Conservation (phyloP, 176 grass and related monocot species). For the Oryza coarctata region DNA sequence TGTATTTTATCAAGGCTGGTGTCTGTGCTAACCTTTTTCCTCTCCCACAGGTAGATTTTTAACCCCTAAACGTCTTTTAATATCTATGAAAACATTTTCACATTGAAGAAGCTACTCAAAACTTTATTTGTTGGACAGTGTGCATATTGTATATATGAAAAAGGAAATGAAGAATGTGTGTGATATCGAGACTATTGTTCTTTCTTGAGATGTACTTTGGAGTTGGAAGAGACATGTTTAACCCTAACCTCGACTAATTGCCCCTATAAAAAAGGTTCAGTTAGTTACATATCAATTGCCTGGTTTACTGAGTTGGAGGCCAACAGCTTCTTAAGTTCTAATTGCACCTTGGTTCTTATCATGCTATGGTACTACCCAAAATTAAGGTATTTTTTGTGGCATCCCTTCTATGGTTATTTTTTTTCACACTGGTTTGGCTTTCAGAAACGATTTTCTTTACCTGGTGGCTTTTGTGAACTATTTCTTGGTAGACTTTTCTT, state of each 20-base stretch:
- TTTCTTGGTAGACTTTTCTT: neutral
- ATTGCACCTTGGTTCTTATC: conserved; percentile 19
- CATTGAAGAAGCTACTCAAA: conserved; percentile 1
- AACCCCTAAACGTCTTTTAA: conserved; percentile 17
- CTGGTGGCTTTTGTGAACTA: neutral
- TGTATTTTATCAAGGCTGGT: neutral
- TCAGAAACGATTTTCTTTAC: neutral
- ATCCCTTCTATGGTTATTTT: neutral
- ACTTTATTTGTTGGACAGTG: neutral
- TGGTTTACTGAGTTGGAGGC: conserved; percentile 14
- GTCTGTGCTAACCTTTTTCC: neutral
- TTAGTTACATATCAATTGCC: neutral
- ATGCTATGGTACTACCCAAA: conserved; percentile 1
- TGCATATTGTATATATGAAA: conserved; percentile 23
- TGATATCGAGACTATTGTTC: conserved; percentile 19
- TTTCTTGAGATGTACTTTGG: neutral
- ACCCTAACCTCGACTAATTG: neutral
- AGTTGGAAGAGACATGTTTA: conserved; percentile 24
- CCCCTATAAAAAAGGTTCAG: neutral
- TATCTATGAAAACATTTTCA: too few relatives aligned
- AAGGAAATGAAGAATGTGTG: neutral
- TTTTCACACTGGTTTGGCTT: neutral
- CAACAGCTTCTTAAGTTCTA: conserved; percentile 11
- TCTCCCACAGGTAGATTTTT: conserved; percentile 5
- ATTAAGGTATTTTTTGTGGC: conserved; percentile 13